Evolutionary conservation across 345 rosid genomes (phyloP), one percentile per base, ranked within the genome.

Genomic region (Euphorbia peplus): DNA sequence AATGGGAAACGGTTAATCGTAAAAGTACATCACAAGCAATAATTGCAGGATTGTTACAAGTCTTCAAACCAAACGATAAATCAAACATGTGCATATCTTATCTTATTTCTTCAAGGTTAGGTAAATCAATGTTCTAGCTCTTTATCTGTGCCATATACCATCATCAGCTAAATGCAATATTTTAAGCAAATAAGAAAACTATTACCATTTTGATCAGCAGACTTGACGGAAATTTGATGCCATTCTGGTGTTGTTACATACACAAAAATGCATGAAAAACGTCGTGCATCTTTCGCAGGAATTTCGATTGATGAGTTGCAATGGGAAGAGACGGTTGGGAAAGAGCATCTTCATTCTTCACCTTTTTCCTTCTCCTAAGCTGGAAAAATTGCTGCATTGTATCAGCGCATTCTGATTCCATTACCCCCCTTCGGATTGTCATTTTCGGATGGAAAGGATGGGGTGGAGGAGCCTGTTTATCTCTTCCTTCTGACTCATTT

Each of bases 391-490:
- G 92, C 47, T 88, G 91, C 99, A 95, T 95, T 54, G 62, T 73
- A 68, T 90, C 90, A 21, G 96, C 92, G 70, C 99, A 95, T 73
- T 95, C 93, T 18, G 87, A 72, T 60, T 81, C 88, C 58, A 95
- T 73, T 71, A 95, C 83, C 63, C 95, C 96, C 1, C 95, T 85
- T 52, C 96, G 83, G 66, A 95, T 83, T 26, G 72, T 81, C 93
- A 95, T 91, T 24, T 87, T 95, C 13, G 99, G 93, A 76, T 95
- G 99, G 76, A 90, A 95, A 5, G 98, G 98, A 72, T 91, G 99
- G 47, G 81, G 86, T 1, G 96, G 98, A 66, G 95, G 81, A 39
- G 88, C 77, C 16, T 92, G 91, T 81, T 90, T 90, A 52, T 87
- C 90, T 1, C 83, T 66, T 26, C 7, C 61, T 72, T 78, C 86